Evolutionary conservation across 2,329 filamentous ascomycete species (phyloP).

Genomic region (Hypomyces rosellus): DNA sequence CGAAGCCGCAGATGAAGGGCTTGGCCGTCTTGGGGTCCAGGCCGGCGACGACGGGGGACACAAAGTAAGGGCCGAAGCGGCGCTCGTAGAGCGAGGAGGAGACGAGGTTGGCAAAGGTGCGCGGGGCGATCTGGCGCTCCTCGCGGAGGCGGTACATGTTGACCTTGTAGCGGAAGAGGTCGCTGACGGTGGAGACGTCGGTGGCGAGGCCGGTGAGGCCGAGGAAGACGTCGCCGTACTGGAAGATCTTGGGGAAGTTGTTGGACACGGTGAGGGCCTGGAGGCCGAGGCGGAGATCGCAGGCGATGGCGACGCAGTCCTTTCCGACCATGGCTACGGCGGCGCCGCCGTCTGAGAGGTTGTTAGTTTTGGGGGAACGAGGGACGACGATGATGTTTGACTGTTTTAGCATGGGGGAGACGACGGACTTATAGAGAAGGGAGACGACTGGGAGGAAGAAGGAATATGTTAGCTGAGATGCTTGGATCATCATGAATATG

Average conservation of each 20-base stretch:
- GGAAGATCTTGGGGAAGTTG: constrained; percentile 99
- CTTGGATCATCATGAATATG: constrained; percentile 6
- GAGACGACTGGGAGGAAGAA: constrained; percentile 59
- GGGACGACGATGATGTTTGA: constrained; percentile 7
- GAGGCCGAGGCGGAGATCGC: constrained; percentile 94
- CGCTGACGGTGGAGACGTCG: constrained; percentile 87
- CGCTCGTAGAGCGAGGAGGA: constrained; percentile 86
- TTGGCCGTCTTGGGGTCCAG: constrained; percentile 89
- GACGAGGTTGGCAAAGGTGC: constrained; percentile 95
- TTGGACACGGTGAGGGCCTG: constrained; percentile 97
- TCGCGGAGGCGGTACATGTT: constrained; percentile 99
- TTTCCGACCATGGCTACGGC: constrained; percentile 99
- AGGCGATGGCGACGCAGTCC: constrained; percentile 98
- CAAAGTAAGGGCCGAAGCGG: constrained; percentile 94
- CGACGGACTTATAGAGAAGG: constrained; percentile 86
- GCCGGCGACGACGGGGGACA: constrained; percentile 88
- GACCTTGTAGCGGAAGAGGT: constrained; percentile 99
- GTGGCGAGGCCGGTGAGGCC: constrained; percentile 94
- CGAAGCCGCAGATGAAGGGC: constrained; percentile 98
- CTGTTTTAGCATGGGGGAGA: neutral
- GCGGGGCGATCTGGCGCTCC: constrained; percentile 90
- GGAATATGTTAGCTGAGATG: constrained; percentile 21
- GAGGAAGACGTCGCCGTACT: constrained; percentile 91
- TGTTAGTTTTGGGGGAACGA: constrained; percentile 12
- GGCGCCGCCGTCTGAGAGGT: constrained; percentile 66